A percentile compares a stretch with the other conserved stretches of the same genome.
Conservation (phyloP, 805 yeast genomes). For the Wickerhamiella vanderwaltii region DNA sequence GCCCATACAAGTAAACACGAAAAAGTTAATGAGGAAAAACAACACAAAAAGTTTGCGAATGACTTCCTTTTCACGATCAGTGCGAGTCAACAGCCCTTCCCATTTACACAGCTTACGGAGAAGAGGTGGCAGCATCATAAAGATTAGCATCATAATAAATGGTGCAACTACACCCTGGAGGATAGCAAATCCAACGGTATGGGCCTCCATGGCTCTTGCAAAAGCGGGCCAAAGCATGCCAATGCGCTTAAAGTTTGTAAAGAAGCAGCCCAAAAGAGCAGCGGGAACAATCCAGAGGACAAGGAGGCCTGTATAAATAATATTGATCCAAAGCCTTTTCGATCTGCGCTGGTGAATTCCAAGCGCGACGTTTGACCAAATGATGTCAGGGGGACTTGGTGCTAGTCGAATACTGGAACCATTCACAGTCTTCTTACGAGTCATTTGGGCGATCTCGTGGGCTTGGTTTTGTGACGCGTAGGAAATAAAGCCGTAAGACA, state of each 20-base stretch:
- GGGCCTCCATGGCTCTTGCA: constrained; percentile 20
- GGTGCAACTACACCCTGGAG: constrained; percentile 32
- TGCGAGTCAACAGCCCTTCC: constrained; percentile 30
- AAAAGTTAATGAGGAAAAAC: constrained; percentile 30
- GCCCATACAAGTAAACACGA: constrained; percentile 30
- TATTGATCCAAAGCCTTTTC: constrained; percentile 27
- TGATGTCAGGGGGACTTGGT: constrained; percentile 28
- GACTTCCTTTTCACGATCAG: constrained; percentile 30
- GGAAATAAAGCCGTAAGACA: constrained; percentile 28
- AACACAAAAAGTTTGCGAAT: constrained; percentile 28
- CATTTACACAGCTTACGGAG: constrained; percentile 28
- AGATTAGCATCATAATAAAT: constrained; percentile 26
- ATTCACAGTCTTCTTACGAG: constrained; percentile 8
- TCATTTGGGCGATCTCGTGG: constrained; percentile 19
- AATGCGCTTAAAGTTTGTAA: constrained; percentile 28
- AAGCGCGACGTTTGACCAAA: constrained; percentile 29
- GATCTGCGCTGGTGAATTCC: constrained; percentile 22
- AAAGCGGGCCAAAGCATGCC: constrained; percentile 30
- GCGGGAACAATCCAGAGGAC: constrained; percentile 31
- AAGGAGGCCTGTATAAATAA: constrained; percentile 23
- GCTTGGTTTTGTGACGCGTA: constrained; percentile 20
- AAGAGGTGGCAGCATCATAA: constrained; percentile 27
- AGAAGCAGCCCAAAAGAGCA: constrained; percentile 32
- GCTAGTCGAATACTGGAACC: constrained; percentile 23
- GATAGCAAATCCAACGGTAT: constrained; percentile 25